Percentiles rank a stretch among this genome's conserved stretches.
These are phyloP conservation scores for Teratosphaeria pseudoeucalypti DNA, from an alignment of 2,329 filamentous ascomycete genomes.

Conservation along the genomic window DNA sequence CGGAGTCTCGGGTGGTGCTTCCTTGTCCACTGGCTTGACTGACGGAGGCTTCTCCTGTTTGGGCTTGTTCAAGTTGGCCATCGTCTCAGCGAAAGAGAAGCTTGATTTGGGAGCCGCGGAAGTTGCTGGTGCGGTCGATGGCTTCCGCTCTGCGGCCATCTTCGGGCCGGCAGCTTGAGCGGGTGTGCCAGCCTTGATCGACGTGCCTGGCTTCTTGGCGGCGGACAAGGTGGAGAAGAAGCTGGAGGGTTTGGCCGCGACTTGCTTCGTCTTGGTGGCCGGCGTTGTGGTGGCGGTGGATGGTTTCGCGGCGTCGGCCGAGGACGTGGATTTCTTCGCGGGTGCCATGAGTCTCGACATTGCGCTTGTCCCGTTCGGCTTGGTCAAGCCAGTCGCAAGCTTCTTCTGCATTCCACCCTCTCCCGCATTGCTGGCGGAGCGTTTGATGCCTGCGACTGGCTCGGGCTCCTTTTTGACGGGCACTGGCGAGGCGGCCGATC, in stretches of 20 bases:
- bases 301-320: slow-evolving; percentile 9
- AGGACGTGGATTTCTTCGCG: slow-evolving; percentile 15
- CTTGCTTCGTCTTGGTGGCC: slow-evolving; percentile 18
- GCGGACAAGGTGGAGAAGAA: slow-evolving; percentile 38
- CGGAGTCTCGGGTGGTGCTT: slow-evolving; percentile 49
- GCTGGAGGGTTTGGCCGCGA: slow-evolving; percentile 34
- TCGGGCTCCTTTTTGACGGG: slow-evolving; percentile 10
- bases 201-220: slow-evolving; percentile 33
- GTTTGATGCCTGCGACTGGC: slow-evolving; percentile 25
- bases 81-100: slow-evolving; percentile 30
- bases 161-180: slow-evolving; percentile 14
- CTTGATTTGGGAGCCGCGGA: slow-evolving; percentile 19
- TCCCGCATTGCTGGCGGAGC: slow-evolving; percentile 14
- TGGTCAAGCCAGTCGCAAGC: slow-evolving; percentile 16
- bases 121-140: slow-evolving; percentile 6
- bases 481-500: slow-evolving; percentile 6
- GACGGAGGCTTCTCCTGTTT: slow-evolving; percentile 42
- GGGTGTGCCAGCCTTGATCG: slow-evolving; percentile 18
- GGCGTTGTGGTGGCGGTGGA: slow-evolving; percentile 6
- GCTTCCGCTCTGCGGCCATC: slow-evolving; percentile 19
- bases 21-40: slow-evolving; percentile 43
- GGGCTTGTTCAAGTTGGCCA: slow-evolving; percentile 39
- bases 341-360: slow-evolving; percentile 9
- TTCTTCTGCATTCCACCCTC: slow-evolving; percentile 27
- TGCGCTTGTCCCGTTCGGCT: slow-evolving; percentile 9